A percentile compares a stretch with the other conserved stretches of the same genome.
Conservation (phyloP, 495 filamentous ascomycete species). For the Aspergillus mulundensis region DNA sequence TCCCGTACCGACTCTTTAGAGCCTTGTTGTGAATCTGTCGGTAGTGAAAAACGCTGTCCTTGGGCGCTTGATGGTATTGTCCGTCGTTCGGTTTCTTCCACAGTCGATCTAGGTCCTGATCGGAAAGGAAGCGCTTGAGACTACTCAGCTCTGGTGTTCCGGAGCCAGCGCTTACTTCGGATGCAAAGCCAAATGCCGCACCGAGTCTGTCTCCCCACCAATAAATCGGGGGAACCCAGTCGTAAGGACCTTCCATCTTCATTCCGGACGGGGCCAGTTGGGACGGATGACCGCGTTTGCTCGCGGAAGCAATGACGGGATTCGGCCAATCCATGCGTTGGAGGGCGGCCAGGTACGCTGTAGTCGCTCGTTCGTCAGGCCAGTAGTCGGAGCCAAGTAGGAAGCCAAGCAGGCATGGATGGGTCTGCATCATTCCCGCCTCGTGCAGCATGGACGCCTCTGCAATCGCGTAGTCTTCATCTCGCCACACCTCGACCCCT, state of each 20-base stretch:
- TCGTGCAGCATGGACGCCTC: constrained; percentile 56
- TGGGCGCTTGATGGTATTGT: constrained; percentile 57
- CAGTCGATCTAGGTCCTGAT: constrained; percentile 46
- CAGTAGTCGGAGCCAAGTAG: constrained; percentile 61
- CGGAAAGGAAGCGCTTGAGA: constrained; percentile 50
- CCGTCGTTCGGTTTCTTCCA: constrained; percentile 52
- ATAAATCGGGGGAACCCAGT: constrained; percentile 64
- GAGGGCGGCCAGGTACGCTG: constrained; percentile 48
- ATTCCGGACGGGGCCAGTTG: constrained; percentile 53
- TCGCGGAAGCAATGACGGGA: constrained; percentile 56
- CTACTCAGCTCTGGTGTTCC: constrained; percentile 56
- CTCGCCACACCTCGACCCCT: constrained; percentile 42
- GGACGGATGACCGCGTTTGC: constrained; percentile 49
- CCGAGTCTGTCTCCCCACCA: constrained; percentile 53
- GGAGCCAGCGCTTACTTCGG: constrained; percentile 57
- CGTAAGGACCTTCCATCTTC: constrained; percentile 67
- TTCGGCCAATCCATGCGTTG: constrained; percentile 50
- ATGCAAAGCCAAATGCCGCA: constrained; percentile 60
- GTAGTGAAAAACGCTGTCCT: constrained; percentile 49
- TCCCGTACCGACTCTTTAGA: constrained; percentile 50
- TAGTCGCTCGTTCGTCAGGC: constrained; percentile 54
- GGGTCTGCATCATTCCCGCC: constrained; percentile 54
- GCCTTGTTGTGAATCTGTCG: constrained; percentile 55
- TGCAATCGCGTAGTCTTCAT: constrained; percentile 51
- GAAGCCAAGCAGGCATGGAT: constrained; percentile 54